phyloP scores from a whole-genome alignment of 108 stramenopile genomes.

The Skeletonema marinoi region DNA sequence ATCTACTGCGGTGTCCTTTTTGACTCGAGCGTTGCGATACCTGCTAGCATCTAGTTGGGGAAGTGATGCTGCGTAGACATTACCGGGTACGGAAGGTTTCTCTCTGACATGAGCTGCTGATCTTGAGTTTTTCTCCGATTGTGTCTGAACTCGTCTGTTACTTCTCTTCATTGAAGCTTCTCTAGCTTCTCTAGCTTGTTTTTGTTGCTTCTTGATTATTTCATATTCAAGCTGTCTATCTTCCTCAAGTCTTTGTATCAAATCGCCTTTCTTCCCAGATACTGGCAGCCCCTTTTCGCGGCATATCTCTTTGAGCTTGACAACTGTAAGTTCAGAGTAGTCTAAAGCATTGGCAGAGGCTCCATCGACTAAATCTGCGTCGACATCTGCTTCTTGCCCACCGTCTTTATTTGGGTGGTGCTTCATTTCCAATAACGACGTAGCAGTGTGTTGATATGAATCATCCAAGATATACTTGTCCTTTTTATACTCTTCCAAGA shows the following conservation, averaged over 20 bases:
- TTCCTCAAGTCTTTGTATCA: conserved; percentile 58
- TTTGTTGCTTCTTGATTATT: conserved; percentile 6
- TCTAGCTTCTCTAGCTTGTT: conserved; percentile 3
- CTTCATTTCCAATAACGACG: neutral
- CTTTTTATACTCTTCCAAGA: conserved; percentile 47
- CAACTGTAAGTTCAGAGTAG: conserved; percentile 58
- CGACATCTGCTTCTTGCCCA: neutral
- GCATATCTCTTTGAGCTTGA: conserved; percentile 71
- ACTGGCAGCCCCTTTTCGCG: conserved; percentile 62
- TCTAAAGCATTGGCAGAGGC: conserved; percentile 22
- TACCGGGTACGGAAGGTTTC: neutral
- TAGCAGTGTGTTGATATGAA: conserved; percentile 25
- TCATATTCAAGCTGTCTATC: conserved; percentile 36
- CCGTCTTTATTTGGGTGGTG: neutral
- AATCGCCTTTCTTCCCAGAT: conserved; percentile 67
- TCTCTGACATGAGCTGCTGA: neutral
- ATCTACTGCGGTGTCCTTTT: conserved; percentile 13
- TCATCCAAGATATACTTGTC: conserved; percentile 26
- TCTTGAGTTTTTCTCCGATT: neutral
- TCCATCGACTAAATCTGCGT: neutral
- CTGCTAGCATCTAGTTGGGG: conserved; percentile 31
- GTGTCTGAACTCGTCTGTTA: neutral
- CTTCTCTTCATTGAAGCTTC: neutral
- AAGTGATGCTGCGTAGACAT: conserved; percentile 37
- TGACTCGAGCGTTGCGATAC: conserved; percentile 8